These are phyloP conservation scores for Pachysolen tannophilus DNA, from an alignment of 805 yeast genomes.

Conservation along the genomic window DNA sequence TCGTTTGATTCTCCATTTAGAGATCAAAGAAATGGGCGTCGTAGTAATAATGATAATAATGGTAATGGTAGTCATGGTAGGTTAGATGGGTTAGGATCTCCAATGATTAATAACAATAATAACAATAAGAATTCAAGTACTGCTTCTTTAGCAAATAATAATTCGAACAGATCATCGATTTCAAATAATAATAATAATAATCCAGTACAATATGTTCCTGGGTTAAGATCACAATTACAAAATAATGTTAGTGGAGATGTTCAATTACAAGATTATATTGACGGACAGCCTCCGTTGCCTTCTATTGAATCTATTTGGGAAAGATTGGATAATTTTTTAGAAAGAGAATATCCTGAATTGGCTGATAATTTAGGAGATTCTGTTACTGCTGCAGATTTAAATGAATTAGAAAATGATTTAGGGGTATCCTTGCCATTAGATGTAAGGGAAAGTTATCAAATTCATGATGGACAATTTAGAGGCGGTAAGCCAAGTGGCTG, in stretches of 20 bases:
- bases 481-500: slow-evolving; percentile 72
- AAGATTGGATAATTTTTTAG: slow-evolving; percentile 79
- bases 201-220: slow-evolving; percentile 34
- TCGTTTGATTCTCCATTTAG: slow-evolving; percentile 35
- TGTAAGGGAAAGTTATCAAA: slow-evolving; percentile 67
- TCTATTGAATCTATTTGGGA: slow-evolving; percentile 82
- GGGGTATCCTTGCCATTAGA: slow-evolving; percentile 69
- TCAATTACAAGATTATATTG: slow-evolving; percentile 29
- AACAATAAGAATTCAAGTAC: slow-evolving; percentile 24
- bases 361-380: slow-evolving; percentile 69
- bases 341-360: slow-evolving; percentile 72
- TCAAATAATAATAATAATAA: slow-evolving; percentile 27
- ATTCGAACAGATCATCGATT: slow-evolving; percentile 30
- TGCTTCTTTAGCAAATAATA: slow-evolving; percentile 30
- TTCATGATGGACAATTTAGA: slow-evolving; percentile 88
- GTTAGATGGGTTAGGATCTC: slow-evolving; percentile 14
- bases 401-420: slow-evolving; percentile 78
- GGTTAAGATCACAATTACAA: slow-evolving; percentile 28
- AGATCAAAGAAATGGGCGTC: slow-evolving; percentile 13
- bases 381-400: slow-evolving; percentile 73
- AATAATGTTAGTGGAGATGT: slow-evolving; percentile 52
- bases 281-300: slow-evolving; percentile 44
- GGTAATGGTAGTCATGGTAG: slow-evolving; percentile 2
- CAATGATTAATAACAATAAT: slow-evolving; percentile 32
- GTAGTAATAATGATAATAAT: slow-evolving; percentile 3